A percentile compares a stretch with the other conserved stretches of the same genome.
Conservation (phyloP, 441 rosid species). For the Omphalea diandra region DNA sequence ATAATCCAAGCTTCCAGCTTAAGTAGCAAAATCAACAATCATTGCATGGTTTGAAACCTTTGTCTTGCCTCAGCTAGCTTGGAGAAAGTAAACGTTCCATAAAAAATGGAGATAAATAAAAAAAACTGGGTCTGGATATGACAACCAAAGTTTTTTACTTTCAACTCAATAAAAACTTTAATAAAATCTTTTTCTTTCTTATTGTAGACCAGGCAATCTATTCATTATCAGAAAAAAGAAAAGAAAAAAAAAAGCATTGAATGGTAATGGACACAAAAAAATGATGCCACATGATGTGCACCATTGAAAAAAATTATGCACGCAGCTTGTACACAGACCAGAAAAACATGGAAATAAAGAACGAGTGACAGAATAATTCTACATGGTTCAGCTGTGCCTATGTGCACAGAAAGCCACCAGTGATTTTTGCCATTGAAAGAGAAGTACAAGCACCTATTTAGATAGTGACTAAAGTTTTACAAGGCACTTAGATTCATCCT, state of each 20-base stretch:
- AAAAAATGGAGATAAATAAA: constrained; percentile 2
- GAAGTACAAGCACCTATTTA: no score
- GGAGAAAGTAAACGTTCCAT: neutral
- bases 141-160: neutral
- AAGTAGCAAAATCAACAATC: neutral
- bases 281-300: neutral
- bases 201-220: neutral
- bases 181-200: neutral
- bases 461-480: no score
- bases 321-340: no score
- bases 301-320: no score
- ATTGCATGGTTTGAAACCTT: neutral
- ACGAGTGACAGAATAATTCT: no score
- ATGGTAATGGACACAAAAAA: neutral
- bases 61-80: neutral
- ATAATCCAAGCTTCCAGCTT: neutral
- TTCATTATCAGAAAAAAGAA: neutral
- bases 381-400: no score
- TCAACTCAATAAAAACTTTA: neutral
- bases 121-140: neutral
- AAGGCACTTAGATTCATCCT: no score
- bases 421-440: no score
- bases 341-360: no score
- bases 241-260: neutral
- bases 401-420: no score